Percentiles rank a stretch among this genome's conserved stretches.
phyloP scores from a whole-genome alignment of 306 rosid genomes.

The Dicorynia guianensis region DNA sequence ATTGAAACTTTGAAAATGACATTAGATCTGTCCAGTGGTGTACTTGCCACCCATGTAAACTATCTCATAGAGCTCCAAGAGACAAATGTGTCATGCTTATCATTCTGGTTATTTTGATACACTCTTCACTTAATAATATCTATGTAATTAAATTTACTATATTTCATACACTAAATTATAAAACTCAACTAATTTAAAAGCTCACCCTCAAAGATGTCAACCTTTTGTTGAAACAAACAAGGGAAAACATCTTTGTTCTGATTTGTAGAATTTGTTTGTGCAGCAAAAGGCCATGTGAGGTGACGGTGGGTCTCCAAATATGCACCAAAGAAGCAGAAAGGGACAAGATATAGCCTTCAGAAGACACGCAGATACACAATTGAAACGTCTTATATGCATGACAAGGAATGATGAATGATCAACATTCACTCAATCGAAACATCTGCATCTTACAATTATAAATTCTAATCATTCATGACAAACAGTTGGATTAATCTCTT shows the following conservation, averaged over 20 bases:
- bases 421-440: slow-evolving; percentile 31
- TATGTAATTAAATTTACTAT: too few relatives aligned
- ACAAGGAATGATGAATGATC: slow-evolving; percentile 26
- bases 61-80: too few relatives aligned
- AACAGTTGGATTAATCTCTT: slow-evolving; percentile 31
- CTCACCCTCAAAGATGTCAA: too few relatives aligned
- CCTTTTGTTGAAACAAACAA: too few relatives aligned
- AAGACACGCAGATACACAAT: slow-evolving; percentile 23
- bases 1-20: slow-evolving; percentile 4
- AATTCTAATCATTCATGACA: slow-evolving; percentile 28
- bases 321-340: slow-evolving; percentile 12
- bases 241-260: too few relatives aligned
- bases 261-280: slow-evolving; percentile 8
- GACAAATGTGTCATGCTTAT: too few relatives aligned
- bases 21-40: neutral
- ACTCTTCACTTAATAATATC: too few relatives aligned
- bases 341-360: slow-evolving; percentile 10
- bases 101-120: too few relatives aligned
- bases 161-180: too few relatives aligned
- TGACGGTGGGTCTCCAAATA: neutral
- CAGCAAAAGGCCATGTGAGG: neutral
- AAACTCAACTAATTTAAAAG: too few relatives aligned
- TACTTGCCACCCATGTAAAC: too few relatives aligned
- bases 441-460: slow-evolving; percentile 32
- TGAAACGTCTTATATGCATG: slow-evolving; percentile 40